Base-by-base conservation (phyloP, 306 rosid species). In the Vicia faba region DNA sequence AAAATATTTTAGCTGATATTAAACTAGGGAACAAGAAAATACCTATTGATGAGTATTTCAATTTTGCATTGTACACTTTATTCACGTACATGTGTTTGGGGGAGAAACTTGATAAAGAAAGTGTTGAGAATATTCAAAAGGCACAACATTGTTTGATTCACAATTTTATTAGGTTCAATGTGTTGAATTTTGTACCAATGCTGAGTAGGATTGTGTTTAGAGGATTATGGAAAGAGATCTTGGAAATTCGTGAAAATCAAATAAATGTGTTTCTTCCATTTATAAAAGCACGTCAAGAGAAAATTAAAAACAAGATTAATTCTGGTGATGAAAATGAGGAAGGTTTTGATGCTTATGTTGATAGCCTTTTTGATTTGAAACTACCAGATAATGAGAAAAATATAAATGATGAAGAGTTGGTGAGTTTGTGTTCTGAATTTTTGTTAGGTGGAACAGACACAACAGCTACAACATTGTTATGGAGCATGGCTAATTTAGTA, bases 401-500 rank as follows among this genome's bases (percentile, higher is more conserved):
- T 14, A 4, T 78, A 7, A 66, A 31, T 0, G 82, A 80, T 5
- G 84, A 75, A 53, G 90, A 82, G 43, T 49, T 85, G 7, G 87
- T 80, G n/a, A 78, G 85, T 70, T 40, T 85, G 63, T 72, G 80
- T 44, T 57, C 82, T 0, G 90, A 85, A 43, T 85, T 82, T 57
- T 44, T 85, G 43, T n/a, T 71, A 14, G 87, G 78, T 3, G 90
- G 90, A 10, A 80, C 85, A 0, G 90, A 85, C 66, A 85, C 90
- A 8, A 80, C 87, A 7, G 70, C 69, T 6, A 69, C 81, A 7
- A 59, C 90, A 0, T 64, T 79, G 76, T 39, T 53, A 33, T 85
- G 87, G 90, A 49, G 35, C 5, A 82, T 82, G 87, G 85, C 90
- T 0, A 85, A 85, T 56, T 15, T 85, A 19, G 87, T 85, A 65